Conservation (phyloP, 371 early-diverging fungal genomes). For the Zopfochytrium polystomum region DNA sequence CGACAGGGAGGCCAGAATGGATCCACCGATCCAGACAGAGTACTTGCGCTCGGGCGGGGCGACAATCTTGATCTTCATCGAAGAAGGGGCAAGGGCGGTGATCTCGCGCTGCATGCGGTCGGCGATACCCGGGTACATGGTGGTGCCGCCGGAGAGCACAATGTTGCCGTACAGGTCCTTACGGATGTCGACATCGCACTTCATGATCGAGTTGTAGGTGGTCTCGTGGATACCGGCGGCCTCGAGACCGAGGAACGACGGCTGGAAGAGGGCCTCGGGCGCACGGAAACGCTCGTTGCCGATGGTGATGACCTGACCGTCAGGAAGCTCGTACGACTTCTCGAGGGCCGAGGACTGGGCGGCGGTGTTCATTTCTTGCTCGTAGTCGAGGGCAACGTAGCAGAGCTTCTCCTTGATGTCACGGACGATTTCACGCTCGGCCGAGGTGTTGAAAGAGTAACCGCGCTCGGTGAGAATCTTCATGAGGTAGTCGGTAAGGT, state of each 20-base stretch:
- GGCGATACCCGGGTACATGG: slow-evolving; percentile 91
- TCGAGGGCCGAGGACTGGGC: slow-evolving; percentile 88
- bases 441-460: slow-evolving; percentile 98
- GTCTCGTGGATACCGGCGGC: slow-evolving; percentile 66
- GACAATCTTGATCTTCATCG: slow-evolving; percentile 99
- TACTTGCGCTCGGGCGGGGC: slow-evolving; percentile 99
- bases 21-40: slow-evolving; percentile 99
- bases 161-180: too few species aligned
- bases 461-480: slow-evolving; percentile 98
- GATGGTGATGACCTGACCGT: too few species aligned
- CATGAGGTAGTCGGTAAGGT: slow-evolving; percentile 97
- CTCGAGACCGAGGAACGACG: slow-evolving; percentile 62
- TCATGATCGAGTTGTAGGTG: slow-evolving; percentile 70
- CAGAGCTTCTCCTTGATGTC: too few species aligned
- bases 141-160: slow-evolving; percentile 72
- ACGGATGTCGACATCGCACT: too few species aligned
- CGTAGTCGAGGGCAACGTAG: too few species aligned
- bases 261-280: slow-evolving; percentile 99
- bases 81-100: slow-evolving; percentile 94
- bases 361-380: slow-evolving; percentile 97
- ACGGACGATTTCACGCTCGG: slow-evolving; percentile 99
- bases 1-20: slow-evolving; percentile 98
- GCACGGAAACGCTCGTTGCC: slow-evolving; percentile 98
- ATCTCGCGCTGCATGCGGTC: slow-evolving; percentile 98
- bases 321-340: slow-evolving; percentile 98